Conservation (phyloP, 352 stramenopile genomes). For the Achlya hypogyna region DNA sequence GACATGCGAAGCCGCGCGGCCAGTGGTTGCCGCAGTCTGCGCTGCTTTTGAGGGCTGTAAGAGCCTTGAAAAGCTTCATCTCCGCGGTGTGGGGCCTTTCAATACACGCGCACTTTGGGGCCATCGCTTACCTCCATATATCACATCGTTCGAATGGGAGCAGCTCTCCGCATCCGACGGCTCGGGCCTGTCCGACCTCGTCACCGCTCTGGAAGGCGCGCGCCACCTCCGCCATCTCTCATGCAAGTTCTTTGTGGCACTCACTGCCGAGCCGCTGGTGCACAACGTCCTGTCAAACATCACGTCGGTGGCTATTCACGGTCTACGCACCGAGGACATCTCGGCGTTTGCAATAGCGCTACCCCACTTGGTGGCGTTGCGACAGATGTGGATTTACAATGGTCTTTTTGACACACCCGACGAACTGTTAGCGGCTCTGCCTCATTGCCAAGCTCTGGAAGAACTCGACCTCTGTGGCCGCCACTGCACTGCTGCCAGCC, state of each 20-base stretch:
- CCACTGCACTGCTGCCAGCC: too few relatives aligned
- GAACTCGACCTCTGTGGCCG: too few relatives aligned
- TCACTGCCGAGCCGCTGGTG: not conserved
- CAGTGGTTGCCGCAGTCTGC: not conserved
- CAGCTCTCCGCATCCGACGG: not conserved
- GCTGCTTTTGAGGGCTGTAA: not conserved
- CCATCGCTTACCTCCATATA: not conserved
- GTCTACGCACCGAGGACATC: too few relatives aligned
- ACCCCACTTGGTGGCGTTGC: too few relatives aligned
- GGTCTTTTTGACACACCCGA: too few relatives aligned
- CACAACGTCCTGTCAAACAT: not conserved
- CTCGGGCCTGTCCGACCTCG: not conserved
- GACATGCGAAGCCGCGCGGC: not conserved
- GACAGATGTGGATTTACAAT: too few relatives aligned
- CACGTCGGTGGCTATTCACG: not conserved
- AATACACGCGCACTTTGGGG: not conserved
- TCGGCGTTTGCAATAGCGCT: slow-evolving; percentile 2
- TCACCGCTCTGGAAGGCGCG: not conserved
- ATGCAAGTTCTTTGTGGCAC: not conserved
- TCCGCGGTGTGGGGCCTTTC: not conserved
- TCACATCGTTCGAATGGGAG: not conserved
- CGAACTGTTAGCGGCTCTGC: too few relatives aligned
- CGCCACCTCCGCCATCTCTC: not conserved
- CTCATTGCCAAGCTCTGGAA: too few relatives aligned
- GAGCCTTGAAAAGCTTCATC: not conserved